Conservation (phyloP, 345 rosid genomes). For the Lepidium didymum region DNA sequence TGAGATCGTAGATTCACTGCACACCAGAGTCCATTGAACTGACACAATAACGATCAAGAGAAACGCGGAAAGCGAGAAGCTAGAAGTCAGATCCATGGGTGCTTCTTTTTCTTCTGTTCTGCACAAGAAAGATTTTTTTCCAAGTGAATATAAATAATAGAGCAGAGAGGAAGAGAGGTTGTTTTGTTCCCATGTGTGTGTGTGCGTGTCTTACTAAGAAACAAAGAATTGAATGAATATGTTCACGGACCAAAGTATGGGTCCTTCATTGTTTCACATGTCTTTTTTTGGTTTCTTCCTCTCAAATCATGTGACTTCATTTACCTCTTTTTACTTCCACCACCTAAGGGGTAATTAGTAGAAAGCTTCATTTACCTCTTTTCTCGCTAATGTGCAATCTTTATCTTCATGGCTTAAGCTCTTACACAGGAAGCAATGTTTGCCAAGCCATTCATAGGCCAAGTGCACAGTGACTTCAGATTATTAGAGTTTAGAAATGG, state of each 20-base stretch:
- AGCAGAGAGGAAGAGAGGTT: slow-evolving; percentile 24
- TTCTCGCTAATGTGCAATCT: too few relatives aligned
- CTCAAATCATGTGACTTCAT: slow-evolving; percentile 25
- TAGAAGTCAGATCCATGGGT: slow-evolving; percentile 35
- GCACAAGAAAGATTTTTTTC: slow-evolving; percentile 18
- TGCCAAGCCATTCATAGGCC: too few relatives aligned
- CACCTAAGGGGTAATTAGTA: not conserved
- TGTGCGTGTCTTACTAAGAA: slow-evolving; percentile 28
- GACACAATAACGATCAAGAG: slow-evolving; percentile 20
- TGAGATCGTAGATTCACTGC: slow-evolving; percentile 33
- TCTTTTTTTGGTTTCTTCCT: slow-evolving; percentile 19
- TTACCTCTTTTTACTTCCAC: slow-evolving; percentile 20
- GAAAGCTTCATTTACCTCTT: not conserved
- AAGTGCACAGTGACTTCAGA: too few relatives aligned
- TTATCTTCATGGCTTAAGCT: too few relatives aligned
- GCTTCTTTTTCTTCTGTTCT: slow-evolving; percentile 15
- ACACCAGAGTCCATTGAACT: slow-evolving; percentile 13
- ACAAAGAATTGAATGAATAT: slow-evolving; percentile 21
- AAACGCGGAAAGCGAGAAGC: slow-evolving; percentile 22
- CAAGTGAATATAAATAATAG: slow-evolving; percentile 15
- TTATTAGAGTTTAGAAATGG: too few relatives aligned
- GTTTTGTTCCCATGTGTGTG: slow-evolving; percentile 22
- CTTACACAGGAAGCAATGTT: too few relatives aligned
- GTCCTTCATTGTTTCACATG: slow-evolving; percentile 24
- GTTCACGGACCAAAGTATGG: slow-evolving; percentile 31